Percentiles rank a stretch among this genome's conserved stretches.
These are phyloP conservation scores for Mortierella sp. DNA, from an alignment of 371 early-diverging fungal genomes.

Conservation along the genomic window DNA sequence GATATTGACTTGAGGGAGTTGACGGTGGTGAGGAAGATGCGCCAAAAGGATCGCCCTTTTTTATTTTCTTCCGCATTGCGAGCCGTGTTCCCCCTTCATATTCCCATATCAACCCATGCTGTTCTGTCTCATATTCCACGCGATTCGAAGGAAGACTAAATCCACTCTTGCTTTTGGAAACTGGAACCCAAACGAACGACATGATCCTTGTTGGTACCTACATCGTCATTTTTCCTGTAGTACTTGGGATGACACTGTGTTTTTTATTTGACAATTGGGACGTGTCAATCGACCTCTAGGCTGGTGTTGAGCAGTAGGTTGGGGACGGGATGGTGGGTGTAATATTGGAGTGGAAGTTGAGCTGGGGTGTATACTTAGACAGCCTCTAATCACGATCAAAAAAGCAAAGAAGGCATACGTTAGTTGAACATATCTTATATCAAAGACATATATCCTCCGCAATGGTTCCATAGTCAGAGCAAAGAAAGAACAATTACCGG, in stretches of 20 bases:
- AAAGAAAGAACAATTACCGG: too few species aligned
- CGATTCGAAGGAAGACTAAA: not conserved
- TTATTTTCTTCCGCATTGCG: not conserved
- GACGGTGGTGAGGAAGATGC: not conserved
- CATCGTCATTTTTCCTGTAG: too few species aligned
- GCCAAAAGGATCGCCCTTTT: not conserved
- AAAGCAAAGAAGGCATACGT: not conserved
- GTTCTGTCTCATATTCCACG: not conserved
- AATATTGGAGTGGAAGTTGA: not conserved
- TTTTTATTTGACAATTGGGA: conserved; percentile 2
- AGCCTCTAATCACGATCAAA: not conserved
- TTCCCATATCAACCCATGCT: not conserved
- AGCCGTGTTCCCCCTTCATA: not conserved
- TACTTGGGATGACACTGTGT: too few species aligned
- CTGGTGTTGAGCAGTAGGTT: not conserved
- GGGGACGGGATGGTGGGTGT: not conserved
- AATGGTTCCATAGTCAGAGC: too few species aligned
- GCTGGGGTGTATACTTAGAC: not conserved
- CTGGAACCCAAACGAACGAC: not conserved
- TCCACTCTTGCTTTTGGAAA: not conserved
- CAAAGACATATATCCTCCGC: too few species aligned
- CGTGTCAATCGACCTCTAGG: not conserved
- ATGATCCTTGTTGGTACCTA: not conserved
- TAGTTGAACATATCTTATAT: too few species aligned
- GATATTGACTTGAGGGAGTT: not conserved